Percentiles rank a stretch among this genome's conserved stretches.
Evolutionary conservation across 805 yeast genomes (phyloP).

Genomic region (Lachancea waltii): DNA sequence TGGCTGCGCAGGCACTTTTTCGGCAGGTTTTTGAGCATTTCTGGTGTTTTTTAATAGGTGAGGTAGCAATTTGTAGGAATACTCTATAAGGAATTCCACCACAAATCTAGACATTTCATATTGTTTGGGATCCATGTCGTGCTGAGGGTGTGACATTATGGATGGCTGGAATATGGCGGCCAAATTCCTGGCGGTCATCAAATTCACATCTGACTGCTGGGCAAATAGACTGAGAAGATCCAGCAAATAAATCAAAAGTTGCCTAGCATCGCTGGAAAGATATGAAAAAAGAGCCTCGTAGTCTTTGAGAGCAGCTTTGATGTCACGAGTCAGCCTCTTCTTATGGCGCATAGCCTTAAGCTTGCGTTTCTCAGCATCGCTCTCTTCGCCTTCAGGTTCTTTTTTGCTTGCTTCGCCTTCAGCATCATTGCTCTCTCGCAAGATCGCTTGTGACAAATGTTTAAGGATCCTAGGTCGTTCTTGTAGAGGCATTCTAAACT

Average conservation of each 20-base stretch:
- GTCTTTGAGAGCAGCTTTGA: conserved; percentile 60
- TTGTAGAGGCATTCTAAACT: conserved; percentile 72
- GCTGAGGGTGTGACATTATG: conserved; percentile 85
- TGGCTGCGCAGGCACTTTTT: neutral
- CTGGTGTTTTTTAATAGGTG: conserved; percentile 35
- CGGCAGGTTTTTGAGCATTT: conserved; percentile 16
- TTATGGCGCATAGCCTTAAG: conserved; percentile 42
- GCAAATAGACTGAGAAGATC: conserved; percentile 85
- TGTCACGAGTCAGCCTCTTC: conserved; percentile 55
- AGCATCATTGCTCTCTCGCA: conserved; percentile 6
- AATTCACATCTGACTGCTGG: conserved; percentile 64
- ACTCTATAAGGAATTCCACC: conserved; percentile 82
- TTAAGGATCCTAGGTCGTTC: conserved; percentile 58
- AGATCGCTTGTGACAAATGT: conserved; percentile 41
- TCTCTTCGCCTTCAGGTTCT: conserved; percentile 15
- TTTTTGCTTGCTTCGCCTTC: conserved; percentile 10
- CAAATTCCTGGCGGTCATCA: conserved; percentile 88
- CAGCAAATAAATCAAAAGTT: conserved; percentile 75
- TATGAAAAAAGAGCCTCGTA: conserved; percentile 62
- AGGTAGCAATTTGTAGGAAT: conserved; percentile 72
- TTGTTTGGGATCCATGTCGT: conserved; percentile 88
- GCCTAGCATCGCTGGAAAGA: conserved; percentile 74
- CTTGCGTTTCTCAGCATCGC: conserved; percentile 20
- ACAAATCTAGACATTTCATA: conserved; percentile 81
- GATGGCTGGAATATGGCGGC: conserved; percentile 98